phyloP scores from a whole-genome alignment of 768 basidiomycete genomes.

The Tubosaeta sp. region DNA sequence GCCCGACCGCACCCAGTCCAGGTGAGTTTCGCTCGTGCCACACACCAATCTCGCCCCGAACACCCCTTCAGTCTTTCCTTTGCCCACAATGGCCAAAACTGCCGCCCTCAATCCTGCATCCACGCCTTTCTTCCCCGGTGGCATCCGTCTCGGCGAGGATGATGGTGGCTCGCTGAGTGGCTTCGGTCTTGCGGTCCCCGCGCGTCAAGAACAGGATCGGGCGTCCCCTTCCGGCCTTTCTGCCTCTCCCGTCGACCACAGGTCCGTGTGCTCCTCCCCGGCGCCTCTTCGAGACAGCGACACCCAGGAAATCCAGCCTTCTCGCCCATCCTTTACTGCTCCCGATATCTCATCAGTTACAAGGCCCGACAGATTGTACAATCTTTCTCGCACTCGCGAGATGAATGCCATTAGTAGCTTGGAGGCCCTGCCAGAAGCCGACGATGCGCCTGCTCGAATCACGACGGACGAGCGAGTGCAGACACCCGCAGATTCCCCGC shows the following conservation, averaged over 20 bases:
- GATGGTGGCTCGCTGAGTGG: conserved; percentile 38
- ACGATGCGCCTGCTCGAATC: conserved; percentile 42
- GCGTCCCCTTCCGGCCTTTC: conserved; percentile 55
- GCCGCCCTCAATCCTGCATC: conserved; percentile 78
- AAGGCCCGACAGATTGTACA: conserved; percentile 42
- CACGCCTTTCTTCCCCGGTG: conserved; percentile 79
- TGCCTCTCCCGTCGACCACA: conserved; percentile 59
- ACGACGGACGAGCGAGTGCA: conserved; percentile 24
- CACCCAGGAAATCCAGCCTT: conserved; percentile 22
- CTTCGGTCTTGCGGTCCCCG: conserved; percentile 44
- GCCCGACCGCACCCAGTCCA: conserved; percentile 18
- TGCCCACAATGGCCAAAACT: conserved; percentile 64
- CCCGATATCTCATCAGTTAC: conserved; percentile 46
- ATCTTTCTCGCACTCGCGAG: conserved; percentile 44
- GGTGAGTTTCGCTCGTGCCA: conserved; percentile 17
- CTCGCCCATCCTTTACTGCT: conserved; percentile 35
- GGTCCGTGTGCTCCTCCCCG: conserved; percentile 67
- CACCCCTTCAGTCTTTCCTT: conserved; percentile 11
- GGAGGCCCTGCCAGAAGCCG: conserved; percentile 53
- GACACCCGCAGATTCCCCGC: conserved; percentile 29
- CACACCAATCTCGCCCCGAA: not conserved
- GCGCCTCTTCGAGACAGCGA: conserved; percentile 32
- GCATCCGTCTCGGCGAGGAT: conserved; percentile 51
- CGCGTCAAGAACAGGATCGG: conserved; percentile 41
- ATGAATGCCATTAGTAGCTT: conserved; percentile 46